These are phyloP conservation scores for Puccinia triticina DNA, from an alignment of 1,284 basidiomycete species.

Conservation along the genomic window DNA sequence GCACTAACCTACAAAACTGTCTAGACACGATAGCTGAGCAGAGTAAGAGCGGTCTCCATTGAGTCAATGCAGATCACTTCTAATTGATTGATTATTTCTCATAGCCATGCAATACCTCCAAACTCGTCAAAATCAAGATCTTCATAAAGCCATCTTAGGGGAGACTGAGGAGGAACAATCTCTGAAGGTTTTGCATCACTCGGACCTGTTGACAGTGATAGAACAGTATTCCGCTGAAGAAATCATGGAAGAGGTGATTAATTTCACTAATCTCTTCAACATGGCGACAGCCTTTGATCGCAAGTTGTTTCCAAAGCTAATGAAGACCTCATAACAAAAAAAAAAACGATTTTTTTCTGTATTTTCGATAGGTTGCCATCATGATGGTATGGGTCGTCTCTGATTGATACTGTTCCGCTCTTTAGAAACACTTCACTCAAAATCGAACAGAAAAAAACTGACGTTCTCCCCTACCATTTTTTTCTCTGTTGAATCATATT, in stretches of 20 bases:
- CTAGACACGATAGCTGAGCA: conserved; percentile 2
- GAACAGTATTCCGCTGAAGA: conserved; percentile 26
- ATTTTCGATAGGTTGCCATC: background rate
- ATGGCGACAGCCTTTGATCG: background rate
- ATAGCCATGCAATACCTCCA: background rate
- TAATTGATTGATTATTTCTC: background rate
- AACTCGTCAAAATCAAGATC: background rate
- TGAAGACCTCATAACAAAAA: background rate
- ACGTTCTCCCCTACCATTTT: background rate
- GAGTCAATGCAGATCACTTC: no score
- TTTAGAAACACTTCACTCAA: background rate
- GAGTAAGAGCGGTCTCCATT: background rate
- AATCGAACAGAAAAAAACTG: background rate
- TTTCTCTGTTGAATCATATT: background rate
- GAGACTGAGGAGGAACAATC: conserved; percentile 1
- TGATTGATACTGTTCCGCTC: background rate
- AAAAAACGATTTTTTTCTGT: background rate
- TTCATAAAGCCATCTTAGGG: background rate
- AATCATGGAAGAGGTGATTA: conserved; percentile 17
- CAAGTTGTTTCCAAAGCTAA: background rate
- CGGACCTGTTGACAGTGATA: conserved; percentile 14
- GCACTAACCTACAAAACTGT: conserved; percentile 8
- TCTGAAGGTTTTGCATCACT: background rate
- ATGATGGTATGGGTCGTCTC: conserved; percentile 12
- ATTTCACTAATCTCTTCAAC: background rate